These are phyloP conservation scores for Blastobotrys petasosporus DNA, from an alignment of 1,139 yeast genomes.

Conservation along the genomic window DNA sequence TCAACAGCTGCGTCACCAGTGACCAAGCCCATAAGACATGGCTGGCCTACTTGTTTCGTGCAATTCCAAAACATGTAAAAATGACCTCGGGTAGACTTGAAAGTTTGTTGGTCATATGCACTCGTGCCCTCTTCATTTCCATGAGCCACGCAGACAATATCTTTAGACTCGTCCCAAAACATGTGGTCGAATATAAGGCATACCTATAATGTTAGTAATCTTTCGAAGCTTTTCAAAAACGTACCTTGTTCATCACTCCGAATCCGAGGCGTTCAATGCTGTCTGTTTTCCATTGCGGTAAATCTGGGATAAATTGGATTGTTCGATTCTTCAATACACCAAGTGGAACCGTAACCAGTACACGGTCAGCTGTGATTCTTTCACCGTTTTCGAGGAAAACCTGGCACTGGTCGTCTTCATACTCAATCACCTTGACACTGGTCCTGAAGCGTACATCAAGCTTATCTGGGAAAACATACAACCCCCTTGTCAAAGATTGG, in stretches of 20 bases:
- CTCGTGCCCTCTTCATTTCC: slow-evolving; percentile 18
- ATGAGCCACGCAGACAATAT: slow-evolving; percentile 34
- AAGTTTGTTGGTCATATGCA: slow-evolving; percentile 20
- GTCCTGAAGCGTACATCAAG: slow-evolving; percentile 39
- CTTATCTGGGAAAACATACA: slow-evolving; percentile 37
- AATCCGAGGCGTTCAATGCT: slow-evolving; percentile 38
- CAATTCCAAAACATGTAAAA: slow-evolving; percentile 40
- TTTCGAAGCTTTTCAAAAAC: slow-evolving; percentile 6
- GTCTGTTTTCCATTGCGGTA: slow-evolving; percentile 40
- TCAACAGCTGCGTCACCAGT: slow-evolving; percentile 38
- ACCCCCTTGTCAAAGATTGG: slow-evolving; percentile 35
- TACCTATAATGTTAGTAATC: slow-evolving; percentile 20
- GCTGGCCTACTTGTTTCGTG: slow-evolving; percentile 33
- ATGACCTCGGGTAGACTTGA: slow-evolving; percentile 31
- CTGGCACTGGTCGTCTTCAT: slow-evolving; percentile 29
- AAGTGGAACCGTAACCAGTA: slow-evolving; percentile 38
- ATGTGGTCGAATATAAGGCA: slow-evolving; percentile 35
- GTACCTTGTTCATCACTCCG: slow-evolving; percentile 38
- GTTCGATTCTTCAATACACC: slow-evolving; percentile 38
- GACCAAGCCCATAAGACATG: slow-evolving; percentile 37
- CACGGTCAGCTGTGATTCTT: slow-evolving; percentile 36
- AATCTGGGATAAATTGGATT: slow-evolving; percentile 39
- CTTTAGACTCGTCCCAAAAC: slow-evolving; percentile 39
- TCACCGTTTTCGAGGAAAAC: slow-evolving; percentile 39
- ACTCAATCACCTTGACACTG: slow-evolving; percentile 36